A percentile compares a stretch with the other conserved stretches of the same genome.
Evolutionary conservation across 2,329 filamentous ascomycete genomes (phyloP).

Genomic region (Mariannaea elegans): DNA sequence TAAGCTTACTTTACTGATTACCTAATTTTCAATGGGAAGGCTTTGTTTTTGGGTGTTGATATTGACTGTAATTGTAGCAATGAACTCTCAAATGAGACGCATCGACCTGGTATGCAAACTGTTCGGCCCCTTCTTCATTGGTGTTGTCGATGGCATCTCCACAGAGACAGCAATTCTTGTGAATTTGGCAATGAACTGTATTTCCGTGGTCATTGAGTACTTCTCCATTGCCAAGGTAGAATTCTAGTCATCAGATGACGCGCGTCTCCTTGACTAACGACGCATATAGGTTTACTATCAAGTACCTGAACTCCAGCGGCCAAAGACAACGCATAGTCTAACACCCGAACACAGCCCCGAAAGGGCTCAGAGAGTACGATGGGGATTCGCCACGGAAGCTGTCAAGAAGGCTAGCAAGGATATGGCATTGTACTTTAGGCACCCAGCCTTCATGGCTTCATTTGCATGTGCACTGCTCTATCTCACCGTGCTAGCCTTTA

Average conservation of each 20-base stretch:
- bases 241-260: rapidly evolving
- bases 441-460: constrained; percentile 68
- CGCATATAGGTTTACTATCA: constrained; percentile 36
- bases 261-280: constrained; percentile 4
- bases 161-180: constrained; percentile 57
- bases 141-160: constrained; percentile 59
- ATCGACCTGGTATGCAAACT: constrained; percentile 70
- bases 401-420: constrained; percentile 25
- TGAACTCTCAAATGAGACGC: constrained; percentile 69
- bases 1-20: constrained; percentile 10
- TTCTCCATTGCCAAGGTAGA: constrained; percentile 52
- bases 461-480: constrained; percentile 68
- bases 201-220: constrained; percentile 62
- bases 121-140: constrained; percentile 63
- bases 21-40: no score
- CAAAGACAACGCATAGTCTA: constrained; percentile 27
- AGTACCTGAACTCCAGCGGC: constrained; percentile 38
- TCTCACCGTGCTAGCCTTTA: constrained; percentile 67
- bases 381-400: constrained; percentile 5
- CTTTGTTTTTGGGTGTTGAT: no score
- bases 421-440: constrained; percentile 56
- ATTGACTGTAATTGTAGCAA: constrained; percentile 33
- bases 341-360: background rate
- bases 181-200: constrained; percentile 58
- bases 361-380: background rate